Evolutionary conservation across 2,329 filamentous ascomycete species (phyloP).

Genomic region (Fusarium sterilihyphosum): DNA sequence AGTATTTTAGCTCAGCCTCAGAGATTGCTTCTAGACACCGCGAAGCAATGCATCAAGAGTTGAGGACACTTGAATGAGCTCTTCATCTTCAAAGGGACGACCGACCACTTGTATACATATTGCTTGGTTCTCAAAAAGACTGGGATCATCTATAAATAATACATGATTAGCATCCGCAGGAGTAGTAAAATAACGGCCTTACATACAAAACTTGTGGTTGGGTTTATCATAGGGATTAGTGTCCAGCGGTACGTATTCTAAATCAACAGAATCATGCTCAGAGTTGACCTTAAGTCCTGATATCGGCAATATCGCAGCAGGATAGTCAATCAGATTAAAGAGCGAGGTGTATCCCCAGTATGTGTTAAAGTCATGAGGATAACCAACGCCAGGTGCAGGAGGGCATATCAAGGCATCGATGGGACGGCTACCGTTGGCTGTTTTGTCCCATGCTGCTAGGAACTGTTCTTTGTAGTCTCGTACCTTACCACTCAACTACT

Average conservation of each 20-base stretch:
- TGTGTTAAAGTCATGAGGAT: conserved; percentile 17
- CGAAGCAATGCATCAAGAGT: not conserved
- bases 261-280: not conserved
- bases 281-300: not conserved
- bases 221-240: conserved; percentile 9
- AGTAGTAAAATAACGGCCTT: rapidly evolving
- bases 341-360: conserved; percentile 22
- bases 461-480: not conserved
- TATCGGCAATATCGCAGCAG: conserved; percentile 1
- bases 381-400: not conserved
- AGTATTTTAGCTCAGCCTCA: not conserved
- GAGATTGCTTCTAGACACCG: not conserved
- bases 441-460: not conserved
- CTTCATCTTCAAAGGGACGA: conserved; percentile 17
- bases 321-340: conserved; percentile 22
- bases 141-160: not conserved
- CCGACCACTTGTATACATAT: conserved; percentile 14
- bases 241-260: not conserved
- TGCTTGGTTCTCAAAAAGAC: not conserved
- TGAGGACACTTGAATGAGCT: not conserved
- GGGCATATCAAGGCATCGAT: conserved; percentile 15
- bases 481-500: not conserved
- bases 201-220: conserved; percentile 16
- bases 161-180: not conserved
- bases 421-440: not conserved